phyloP scores from a whole-genome alignment of 148 eudicot genomes.

The Nepenthes mirabilis region DNA sequence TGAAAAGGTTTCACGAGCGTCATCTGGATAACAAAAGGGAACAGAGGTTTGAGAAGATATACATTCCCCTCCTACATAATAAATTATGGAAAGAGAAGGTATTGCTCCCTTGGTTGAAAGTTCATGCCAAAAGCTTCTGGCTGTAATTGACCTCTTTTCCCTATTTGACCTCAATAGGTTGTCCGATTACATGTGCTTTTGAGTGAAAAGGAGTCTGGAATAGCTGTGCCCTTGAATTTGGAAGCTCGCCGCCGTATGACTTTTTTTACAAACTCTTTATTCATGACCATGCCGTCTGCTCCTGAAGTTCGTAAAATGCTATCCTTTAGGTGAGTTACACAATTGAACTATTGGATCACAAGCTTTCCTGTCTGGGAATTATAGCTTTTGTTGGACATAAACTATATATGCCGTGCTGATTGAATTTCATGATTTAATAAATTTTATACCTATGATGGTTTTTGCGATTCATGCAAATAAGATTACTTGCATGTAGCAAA shows the following conservation, averaged over 20 bases:
- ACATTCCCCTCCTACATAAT: conserved; percentile 29
- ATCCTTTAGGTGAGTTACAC: conserved; percentile 74
- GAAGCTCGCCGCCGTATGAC: conserved; percentile 99
- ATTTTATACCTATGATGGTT: no score
- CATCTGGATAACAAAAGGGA: conserved; percentile 29
- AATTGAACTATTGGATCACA: neutral
- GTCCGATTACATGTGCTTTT: conserved; percentile 78
- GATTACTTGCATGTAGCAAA: no score
- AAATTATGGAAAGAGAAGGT: conserved; percentile 85
- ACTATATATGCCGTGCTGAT: no score
- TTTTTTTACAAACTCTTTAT: conserved; percentile 86
- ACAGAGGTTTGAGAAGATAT: conserved; percentile 73
- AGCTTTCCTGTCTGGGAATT: no score
- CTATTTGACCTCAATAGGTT: conserved; percentile 28
- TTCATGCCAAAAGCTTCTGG: neutral
- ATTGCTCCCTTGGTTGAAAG: neutral
- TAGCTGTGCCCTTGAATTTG: conserved; percentile 78
- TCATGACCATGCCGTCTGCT: conserved; percentile 89
- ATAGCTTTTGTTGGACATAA: no score
- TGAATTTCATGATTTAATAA: no score
- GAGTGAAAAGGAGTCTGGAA: conserved; percentile 95
- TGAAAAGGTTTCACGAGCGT: conserved; percentile 25
- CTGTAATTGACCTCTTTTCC: neutral
- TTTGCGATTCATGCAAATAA: no score
- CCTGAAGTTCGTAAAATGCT: conserved; percentile 97